Evolutionary conservation across 352 stramenopile species (phyloP).

Genomic region (Globisporangium heterothallicum): DNA sequence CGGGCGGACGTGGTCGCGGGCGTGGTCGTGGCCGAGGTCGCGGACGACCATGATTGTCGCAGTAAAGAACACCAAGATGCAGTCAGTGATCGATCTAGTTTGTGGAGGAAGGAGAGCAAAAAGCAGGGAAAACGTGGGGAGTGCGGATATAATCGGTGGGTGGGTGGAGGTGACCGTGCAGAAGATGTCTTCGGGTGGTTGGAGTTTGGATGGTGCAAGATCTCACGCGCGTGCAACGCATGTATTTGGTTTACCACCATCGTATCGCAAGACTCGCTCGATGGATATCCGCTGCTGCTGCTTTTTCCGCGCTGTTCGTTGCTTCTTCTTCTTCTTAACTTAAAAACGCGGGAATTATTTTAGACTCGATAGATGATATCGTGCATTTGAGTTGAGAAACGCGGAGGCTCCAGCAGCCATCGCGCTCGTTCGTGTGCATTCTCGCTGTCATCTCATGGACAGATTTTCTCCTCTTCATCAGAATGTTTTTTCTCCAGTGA

Average conservation of each 20-base stretch:
- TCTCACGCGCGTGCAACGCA: too few species aligned
- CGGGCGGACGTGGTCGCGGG: slow-evolving; percentile 65
- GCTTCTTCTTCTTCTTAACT: slow-evolving; percentile 26
- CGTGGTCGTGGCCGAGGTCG: slow-evolving; percentile 71
- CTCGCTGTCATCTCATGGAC: too few species aligned
- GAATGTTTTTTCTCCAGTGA: background rate
- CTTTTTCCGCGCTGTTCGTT: slow-evolving; percentile 2
- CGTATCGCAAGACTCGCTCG: too few species aligned
- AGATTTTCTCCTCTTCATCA: background rate
- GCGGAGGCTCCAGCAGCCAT: too few species aligned
- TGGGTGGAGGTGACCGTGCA: too few species aligned
- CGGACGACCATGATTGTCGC: slow-evolving; percentile 17
- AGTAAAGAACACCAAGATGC: background rate
- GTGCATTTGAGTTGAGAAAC: background rate
- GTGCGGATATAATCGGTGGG: too few species aligned
- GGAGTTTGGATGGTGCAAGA: too few species aligned
- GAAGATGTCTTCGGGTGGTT: too few species aligned
- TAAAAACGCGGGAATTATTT: slow-evolving; percentile 17
- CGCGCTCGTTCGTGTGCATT: too few species aligned
- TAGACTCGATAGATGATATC: background rate
- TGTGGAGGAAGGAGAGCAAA: background rate
- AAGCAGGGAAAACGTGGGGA: too few species aligned
- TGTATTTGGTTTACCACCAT: too few species aligned
- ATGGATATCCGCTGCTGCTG: too few species aligned
- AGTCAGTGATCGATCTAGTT: background rate